These are phyloP conservation scores for Aspergillus calidoustus DNA, from an alignment of 2,329 filamentous ascomycete species.

Conservation along the genomic window DNA sequence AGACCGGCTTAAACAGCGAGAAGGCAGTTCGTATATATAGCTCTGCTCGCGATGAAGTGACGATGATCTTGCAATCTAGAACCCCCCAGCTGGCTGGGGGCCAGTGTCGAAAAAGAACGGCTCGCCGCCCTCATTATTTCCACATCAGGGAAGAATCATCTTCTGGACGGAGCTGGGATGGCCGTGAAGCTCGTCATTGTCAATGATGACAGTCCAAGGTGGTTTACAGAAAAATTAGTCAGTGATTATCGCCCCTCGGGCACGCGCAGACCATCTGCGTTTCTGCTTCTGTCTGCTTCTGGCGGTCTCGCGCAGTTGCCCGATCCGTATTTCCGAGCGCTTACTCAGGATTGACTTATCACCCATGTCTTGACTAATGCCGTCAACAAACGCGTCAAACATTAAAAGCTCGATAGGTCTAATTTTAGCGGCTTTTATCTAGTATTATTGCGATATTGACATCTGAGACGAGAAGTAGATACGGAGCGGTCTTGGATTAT, in stretches of 20 bases:
- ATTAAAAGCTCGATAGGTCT: neutral
- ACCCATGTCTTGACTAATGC: neutral
- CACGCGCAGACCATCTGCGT: neutral
- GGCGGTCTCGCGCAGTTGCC: neutral
- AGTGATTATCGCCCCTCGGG: slow-evolving; percentile 6
- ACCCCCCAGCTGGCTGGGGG: neutral
- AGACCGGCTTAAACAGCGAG: neutral
- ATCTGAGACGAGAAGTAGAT: neutral
- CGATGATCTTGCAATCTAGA: slow-evolving; percentile 4
- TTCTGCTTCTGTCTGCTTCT: slow-evolving; percentile 8
- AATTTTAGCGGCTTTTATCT: neutral
- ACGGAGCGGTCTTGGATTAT: neutral
- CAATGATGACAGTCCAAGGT: neutral
- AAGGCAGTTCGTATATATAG: slow-evolving; percentile 3
- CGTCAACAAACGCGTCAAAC: neutral
- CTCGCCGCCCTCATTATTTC: slow-evolving; percentile 1
- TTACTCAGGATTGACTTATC: neutral
- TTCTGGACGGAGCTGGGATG: neutral
- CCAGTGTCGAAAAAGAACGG: neutral
- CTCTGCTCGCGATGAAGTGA: neutral
- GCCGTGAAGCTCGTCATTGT: neutral
- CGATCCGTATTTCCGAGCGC: neutral
- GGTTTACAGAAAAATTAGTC: slow-evolving; percentile 10
- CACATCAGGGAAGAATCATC: neutral
- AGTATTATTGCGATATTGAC: neutral